Base-by-base conservation (phyloP, 805 yeast genomes). In the Lachancea sp. region DNA sequence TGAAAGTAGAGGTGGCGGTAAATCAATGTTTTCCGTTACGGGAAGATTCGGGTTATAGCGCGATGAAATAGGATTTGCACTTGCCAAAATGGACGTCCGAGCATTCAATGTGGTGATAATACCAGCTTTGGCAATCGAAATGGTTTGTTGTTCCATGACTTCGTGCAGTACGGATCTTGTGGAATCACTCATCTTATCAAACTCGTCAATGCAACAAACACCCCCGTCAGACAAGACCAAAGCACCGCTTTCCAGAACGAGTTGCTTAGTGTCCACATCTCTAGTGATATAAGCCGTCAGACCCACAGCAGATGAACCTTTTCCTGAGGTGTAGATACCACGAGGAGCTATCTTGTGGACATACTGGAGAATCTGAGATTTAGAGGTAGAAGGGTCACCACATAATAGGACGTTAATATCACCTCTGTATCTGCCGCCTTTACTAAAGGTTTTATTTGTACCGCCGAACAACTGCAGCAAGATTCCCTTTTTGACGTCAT, bases 321-420 rank as follows among this genome's bases (percentile, higher is more conserved):
- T 92, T 69, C 99, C 99, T 0, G 97, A 88, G 0, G 99, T 90
- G 63, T 90, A 92, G 28, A 92, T 89, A 3, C 97, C 79, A 43
- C 90, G 87, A 9, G 97, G 97, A 3, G 96, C 78, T 16, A 85
- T 88, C 57, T 90, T 89, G 60, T 92, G 97, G 15, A 88, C 97
- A 51, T 90, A 92, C 62, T 92, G 92, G 55, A 92, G 72, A 47
- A 92, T 67, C 68, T 92, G 99, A 8, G 98, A 92, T 62, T 92
- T 92, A 37, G 98, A 97, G 16, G 98, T 92, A 69, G 98, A 98
- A 18, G 99, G 99, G 58, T 92, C 99, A 65, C 99, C 99, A 26
- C 94, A 70, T 36, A 92, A 63, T 38, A 92, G 70, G 8, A 92
- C 96, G 58, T 92, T 92, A 55, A 92, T 86, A 61, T 92, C 99